phyloP scores from a whole-genome alignment of 441 rosid genomes.

The Daphne laureola region DNA sequence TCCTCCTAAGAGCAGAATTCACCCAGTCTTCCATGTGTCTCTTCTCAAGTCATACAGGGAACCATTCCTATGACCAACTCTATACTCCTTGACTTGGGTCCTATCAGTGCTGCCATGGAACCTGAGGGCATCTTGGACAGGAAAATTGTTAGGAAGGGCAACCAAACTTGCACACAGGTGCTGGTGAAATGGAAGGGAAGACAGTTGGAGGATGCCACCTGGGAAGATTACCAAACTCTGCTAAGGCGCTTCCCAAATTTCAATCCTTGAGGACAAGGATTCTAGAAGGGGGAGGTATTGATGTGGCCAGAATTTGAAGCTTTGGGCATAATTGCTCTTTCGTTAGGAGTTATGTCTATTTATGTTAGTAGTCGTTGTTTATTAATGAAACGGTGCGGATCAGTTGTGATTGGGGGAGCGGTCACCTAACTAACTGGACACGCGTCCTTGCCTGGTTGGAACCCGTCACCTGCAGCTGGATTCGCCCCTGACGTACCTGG shows the following conservation, averaged over 20 bases:
- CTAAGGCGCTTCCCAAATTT: neutral
- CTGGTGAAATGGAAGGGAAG: neutral
- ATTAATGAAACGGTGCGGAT: no score
- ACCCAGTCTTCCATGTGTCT: neutral
- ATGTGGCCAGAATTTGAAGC: no score
- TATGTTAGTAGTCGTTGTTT: no score
- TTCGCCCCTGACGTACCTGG: no score
- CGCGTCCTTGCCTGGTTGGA: no score
- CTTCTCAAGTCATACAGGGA: neutral
- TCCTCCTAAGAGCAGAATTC: neutral
- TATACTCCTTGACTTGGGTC: no score
- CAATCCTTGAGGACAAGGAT: constrained; percentile 11
- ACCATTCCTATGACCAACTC: no score
- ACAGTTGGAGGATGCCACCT: neutral
- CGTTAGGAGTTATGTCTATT: no score
- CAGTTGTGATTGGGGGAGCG: no score
- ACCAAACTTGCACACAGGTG: neutral
- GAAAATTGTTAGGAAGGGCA: neutral
- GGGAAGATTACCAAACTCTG: neutral
- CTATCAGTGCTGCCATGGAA: neutral
- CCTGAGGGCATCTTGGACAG: neutral
- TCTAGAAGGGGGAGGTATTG: neutral
- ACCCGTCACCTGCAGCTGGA: no score
- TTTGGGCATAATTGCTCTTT: no score
- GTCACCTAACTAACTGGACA: no score